Percentiles rank a stretch among this genome's conserved stretches.
These are phyloP conservation scores for Tillandsia fasciculata DNA, from an alignment of 176 grass and related monocot genomes.

Conservation along the genomic window DNA sequence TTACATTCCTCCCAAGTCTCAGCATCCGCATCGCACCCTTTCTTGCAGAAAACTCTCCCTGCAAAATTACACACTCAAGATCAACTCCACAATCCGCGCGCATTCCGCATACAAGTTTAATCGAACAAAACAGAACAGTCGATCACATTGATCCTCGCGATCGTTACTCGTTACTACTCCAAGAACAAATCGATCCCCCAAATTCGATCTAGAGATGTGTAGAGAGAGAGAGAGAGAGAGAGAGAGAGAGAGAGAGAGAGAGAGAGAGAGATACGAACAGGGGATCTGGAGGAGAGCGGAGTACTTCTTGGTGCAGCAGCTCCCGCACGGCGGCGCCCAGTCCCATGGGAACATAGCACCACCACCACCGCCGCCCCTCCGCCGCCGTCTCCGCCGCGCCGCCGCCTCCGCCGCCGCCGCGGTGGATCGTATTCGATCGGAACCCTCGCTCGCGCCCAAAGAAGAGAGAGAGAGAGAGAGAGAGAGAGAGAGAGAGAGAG, in stretches of 20 bases:
- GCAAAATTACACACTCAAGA: slow-evolving; percentile 10
- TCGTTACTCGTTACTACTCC: too few relatives aligned
- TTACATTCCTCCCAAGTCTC: slow-evolving; percentile 96
- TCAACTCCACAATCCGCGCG: background rate
- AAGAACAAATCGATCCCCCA: background rate
- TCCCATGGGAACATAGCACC: slow-evolving; percentile 67
- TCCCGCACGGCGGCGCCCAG: slow-evolving; percentile 74
- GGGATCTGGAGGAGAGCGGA: slow-evolving; percentile 71
- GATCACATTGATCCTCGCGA: background rate
- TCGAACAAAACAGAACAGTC: background rate
- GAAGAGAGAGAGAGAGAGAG: too few relatives aligned
- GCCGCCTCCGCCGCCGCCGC: too few relatives aligned
- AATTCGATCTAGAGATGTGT: background rate
- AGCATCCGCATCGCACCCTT: slow-evolving; percentile 76
- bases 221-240: background rate
- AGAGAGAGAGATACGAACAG: slow-evolving; percentile 34
- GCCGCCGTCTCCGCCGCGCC: background rate
- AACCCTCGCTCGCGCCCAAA: too few relatives aligned
- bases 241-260: background rate
- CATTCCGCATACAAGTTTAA: background rate
- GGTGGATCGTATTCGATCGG: too few relatives aligned
- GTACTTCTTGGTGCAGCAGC: slow-evolving; percentile 93
- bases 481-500: too few relatives aligned
- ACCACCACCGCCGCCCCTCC: background rate
- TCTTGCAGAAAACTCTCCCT: slow-evolving; percentile 99